These are phyloP conservation scores for Russula virescens DNA, from an alignment of 768 basidiomycete species.

Conservation along the genomic window DNA sequence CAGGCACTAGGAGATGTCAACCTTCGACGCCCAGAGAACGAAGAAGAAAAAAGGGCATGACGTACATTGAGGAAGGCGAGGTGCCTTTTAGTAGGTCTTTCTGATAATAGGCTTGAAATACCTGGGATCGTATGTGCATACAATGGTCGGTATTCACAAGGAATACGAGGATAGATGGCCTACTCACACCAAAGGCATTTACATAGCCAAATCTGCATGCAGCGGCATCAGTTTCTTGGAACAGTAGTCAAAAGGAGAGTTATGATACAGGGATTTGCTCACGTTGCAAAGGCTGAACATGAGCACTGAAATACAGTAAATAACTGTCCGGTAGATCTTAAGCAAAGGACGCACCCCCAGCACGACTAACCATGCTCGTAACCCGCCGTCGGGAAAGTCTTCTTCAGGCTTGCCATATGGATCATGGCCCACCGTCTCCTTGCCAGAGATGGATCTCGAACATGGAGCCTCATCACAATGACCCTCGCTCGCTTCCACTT, in stretches of 20 bases:
- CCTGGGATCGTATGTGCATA: slow-evolving; percentile 33
- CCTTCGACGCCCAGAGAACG: background rate
- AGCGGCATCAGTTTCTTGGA: background rate
- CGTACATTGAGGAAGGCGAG: slow-evolving; percentile 60
- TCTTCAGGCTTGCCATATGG: background rate
- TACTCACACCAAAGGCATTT: slow-evolving; percentile 70
- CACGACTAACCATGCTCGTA: slow-evolving; percentile 40
- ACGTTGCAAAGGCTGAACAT: slow-evolving; percentile 43
- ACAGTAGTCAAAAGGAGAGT: background rate
- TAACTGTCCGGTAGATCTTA: background rate
- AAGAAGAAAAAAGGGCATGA: background rate
- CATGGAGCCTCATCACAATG: background rate
- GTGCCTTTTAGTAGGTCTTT: slow-evolving; percentile 42
- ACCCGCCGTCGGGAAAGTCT: slow-evolving; percentile 40
- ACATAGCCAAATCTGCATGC: slow-evolving; percentile 55
- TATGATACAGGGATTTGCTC: slow-evolving; percentile 17
- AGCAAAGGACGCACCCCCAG: slow-evolving; percentile 32
- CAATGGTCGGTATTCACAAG: background rate
- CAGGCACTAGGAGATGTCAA: slow-evolving; percentile 47
- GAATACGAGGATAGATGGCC: background rate
- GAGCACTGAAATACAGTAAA: slow-evolving; percentile 11
- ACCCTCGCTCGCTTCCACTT: background rate
- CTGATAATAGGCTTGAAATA: slow-evolving; percentile 72
- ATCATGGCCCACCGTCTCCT: background rate
- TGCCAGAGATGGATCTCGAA: background rate